Evolutionary conservation across 441 rosid species (phyloP), one percentile per base, ranked within the genome.

Genomic region (Raphanus hybrid): DNA sequence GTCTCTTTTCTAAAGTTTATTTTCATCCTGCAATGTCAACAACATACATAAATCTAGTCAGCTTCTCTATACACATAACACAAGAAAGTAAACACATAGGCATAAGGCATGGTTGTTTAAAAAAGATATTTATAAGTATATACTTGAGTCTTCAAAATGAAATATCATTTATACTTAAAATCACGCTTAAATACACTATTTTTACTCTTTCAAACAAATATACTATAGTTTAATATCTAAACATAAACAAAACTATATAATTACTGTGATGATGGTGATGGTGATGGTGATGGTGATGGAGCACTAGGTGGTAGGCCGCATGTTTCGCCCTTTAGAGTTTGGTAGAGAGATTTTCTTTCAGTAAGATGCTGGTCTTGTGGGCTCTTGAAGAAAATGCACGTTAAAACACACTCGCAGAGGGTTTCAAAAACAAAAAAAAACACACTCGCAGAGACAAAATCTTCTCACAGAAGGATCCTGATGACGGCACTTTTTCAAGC

Each of bases 1-100:
- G 10, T 59, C 34, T 26, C 63, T 23, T 59, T 58, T 34, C 39
- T 12, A 60, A 12, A 27, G 35, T 10, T 60, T 27, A 35, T 27
- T 60, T 60, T 11, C 64, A 29, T 27, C 64, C 64, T 29, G 64
- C 39, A 60, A 60, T 60, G 37, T 29, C 39, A 34, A 5, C 63
- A 59, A 59, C 35, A 58, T 58, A 23, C 29, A 59, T 20, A 18
- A 57, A 57, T 4, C 29, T 8, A 60, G 6, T 29, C 34, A 29
- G 34, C 34, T 29, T 29, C 34, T 29, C 34, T 3, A 29, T 29
- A 29, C 34, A 29, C 34, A 29, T 29, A 60, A 27, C 18, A 60
- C 64, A 60, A 60, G 8, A 12, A 12, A 15, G n/a, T 59, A 26
- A 23, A 59, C 12, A 26, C 35, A 26, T 59, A 27, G 3, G 7